Evolutionary conservation across 768 basidiomycete genomes (phyloP).

Genomic region (Nidula microcarpa): DNA sequence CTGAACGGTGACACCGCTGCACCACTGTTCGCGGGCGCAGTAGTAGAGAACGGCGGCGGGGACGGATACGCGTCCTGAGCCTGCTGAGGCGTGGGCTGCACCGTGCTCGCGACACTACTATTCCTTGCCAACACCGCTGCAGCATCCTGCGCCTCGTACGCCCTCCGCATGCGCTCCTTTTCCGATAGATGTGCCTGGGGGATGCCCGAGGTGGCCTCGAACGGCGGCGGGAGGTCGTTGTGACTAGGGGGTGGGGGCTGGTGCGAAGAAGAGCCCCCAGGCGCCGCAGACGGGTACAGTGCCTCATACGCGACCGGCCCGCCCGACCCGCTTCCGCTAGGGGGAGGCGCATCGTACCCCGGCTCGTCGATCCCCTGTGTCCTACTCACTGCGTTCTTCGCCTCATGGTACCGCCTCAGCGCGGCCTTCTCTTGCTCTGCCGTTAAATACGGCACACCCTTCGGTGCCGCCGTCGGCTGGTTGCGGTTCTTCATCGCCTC

Average conservation of each 20-base stretch:
- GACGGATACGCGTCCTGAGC: slow-evolving; percentile 6
- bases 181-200: slow-evolving; percentile 46
- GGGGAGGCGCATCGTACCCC: slow-evolving; percentile 14
- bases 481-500: slow-evolving; percentile 27
- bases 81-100: background rate
- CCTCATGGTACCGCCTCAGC: slow-evolving; percentile 63
- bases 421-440: slow-evolving; percentile 79
- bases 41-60: slow-evolving; percentile 18
- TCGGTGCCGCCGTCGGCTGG: slow-evolving; percentile 14
- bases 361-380: slow-evolving; percentile 34
- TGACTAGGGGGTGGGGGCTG: slow-evolving; percentile 10
- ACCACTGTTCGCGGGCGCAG: slow-evolving; percentile 15
- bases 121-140: slow-evolving; percentile 31
- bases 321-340: slow-evolving; percentile 10
- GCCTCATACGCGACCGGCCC: slow-evolving; percentile 60
- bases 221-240: slow-evolving; percentile 50
- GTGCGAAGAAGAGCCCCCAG: slow-evolving; percentile 4
- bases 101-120: slow-evolving; percentile 4
- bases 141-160: slow-evolving; percentile 66
- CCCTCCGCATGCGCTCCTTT: slow-evolving; percentile 65
- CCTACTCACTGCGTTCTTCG: slow-evolving; percentile 66
- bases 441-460: slow-evolving; percentile 44
- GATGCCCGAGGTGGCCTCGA: slow-evolving; percentile 38
- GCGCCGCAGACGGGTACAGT: slow-evolving; percentile 40
- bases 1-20: slow-evolving; percentile 14